Conservation (phyloP, 2,329 filamentous ascomycete genomes). For the Fusarium sp. region DNA sequence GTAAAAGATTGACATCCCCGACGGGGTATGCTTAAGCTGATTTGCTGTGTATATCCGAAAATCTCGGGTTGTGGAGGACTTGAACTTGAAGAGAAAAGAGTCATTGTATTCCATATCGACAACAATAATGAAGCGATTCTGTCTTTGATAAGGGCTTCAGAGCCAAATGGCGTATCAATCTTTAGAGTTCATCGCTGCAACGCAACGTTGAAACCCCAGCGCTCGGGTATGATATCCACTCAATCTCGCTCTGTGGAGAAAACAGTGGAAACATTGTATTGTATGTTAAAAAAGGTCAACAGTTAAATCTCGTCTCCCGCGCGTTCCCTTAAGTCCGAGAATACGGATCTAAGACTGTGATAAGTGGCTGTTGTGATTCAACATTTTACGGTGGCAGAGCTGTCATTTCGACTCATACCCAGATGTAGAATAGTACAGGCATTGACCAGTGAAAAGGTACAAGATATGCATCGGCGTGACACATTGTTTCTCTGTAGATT, state of each 20-base stretch:
- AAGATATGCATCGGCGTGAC: constrained; percentile 17
- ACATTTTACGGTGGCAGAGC: background rate
- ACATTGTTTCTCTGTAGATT: background rate
- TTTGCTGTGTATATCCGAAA: constrained; percentile 15
- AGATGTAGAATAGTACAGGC: background rate
- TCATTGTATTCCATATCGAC: background rate
- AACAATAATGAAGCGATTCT: background rate
- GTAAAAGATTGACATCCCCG: constrained; percentile 12
- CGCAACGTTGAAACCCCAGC: constrained; percentile 14
- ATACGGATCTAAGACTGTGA: background rate
- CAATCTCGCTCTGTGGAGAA: constrained; percentile 27
- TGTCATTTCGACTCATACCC: constrained; percentile 21
- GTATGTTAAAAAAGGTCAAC: constrained; percentile 8
- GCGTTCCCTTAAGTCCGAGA: constrained; percentile 9
- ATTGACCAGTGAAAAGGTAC: background rate
- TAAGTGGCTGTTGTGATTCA: background rate
- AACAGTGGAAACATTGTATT: background rate
- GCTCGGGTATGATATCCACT: constrained; percentile 26
- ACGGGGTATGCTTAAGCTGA: background rate
- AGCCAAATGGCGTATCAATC: background rate
- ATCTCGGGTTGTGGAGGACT: background rate
- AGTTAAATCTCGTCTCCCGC: background rate
- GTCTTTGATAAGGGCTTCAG: background rate
- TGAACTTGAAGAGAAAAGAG: background rate
- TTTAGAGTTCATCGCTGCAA: constrained; percentile 5